Base-by-base conservation (phyloP, 768 basidiomycete genomes). In the Suillus subaureus region DNA sequence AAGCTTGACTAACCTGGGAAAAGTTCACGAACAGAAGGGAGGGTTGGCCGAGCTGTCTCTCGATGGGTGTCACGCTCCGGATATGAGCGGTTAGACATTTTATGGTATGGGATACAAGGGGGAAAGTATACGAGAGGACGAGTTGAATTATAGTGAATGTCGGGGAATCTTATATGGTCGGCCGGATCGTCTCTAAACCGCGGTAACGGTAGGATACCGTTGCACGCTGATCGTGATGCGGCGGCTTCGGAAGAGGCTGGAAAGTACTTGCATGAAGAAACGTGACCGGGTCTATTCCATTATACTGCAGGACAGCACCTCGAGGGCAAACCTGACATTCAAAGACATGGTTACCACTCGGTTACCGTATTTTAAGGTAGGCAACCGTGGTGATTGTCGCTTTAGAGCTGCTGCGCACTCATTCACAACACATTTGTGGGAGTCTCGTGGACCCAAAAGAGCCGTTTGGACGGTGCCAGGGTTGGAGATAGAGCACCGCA, bases 11-110 rank as follows among this genome's bases (percentile, higher is more conserved):
- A 64, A 88, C 90, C 85, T 81, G 84, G 79, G 72, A 91, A 88
- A 66, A 91, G 77, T 75, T 89, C 87, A 60, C 88, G 87, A 63
- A 92, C 90, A 56, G 89, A 83, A 47, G 90, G 90, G 65, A 92
- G 86, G 18, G 85, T 89, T 62, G 88, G 87, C 52, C 89, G 84
- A 35, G 61, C 35, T 40, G 70, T 69, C 8, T 75, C 77, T 64
- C 71, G 70, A 61, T 64, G 65, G 31, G 56, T 63, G 67, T 62
- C 69, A 66, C 79, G 76, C 63, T 71, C 70, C 63, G 66, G 42
- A 11, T 68, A 69, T 61, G 67, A 70, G 65, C 67, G 70, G 71
- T 75, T 69, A 75, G 73, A 72, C 67, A 75, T 73, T 57, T 76
- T 67, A 64, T 73, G 67, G 66, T 72, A 71, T 63, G 73, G 68